Percentiles rank a stretch among this genome's conserved stretches.
Conservation (phyloP, 768 basidiomycete genomes). For the Pisolithus orientalis region DNA sequence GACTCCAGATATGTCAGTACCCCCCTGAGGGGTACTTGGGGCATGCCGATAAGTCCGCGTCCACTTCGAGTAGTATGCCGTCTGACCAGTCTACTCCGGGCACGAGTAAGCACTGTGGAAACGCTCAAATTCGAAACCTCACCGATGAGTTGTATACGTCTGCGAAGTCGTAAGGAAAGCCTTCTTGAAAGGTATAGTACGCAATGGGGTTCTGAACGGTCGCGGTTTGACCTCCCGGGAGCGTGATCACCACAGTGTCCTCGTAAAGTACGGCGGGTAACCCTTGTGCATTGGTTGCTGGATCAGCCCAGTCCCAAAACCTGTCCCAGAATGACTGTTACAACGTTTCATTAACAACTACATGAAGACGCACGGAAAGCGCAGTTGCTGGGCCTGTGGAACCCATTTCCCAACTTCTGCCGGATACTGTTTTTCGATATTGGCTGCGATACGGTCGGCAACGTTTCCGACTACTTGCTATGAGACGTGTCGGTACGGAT, state of each 20-base stretch:
- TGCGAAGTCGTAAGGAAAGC: conserved; percentile 15
- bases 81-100: conserved; percentile 2
- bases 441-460: conserved; percentile 16
- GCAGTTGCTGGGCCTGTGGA: conserved; percentile 15
- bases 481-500: background rate
- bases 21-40: conserved; percentile 6
- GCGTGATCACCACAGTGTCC: conserved; percentile 7
- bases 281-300: conserved; percentile 11
- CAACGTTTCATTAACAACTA: background rate
- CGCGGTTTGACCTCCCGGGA: conserved; percentile 1
- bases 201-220: conserved; percentile 15
- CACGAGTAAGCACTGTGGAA: background rate
- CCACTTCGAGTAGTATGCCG: conserved; percentile 18
- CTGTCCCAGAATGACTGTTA: conserved; percentile 6
- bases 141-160: conserved; percentile 5
- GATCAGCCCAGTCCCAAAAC: conserved; percentile 27
- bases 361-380: conserved; percentile 20
- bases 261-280: conserved; percentile 16
- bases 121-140: background rate
- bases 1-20: conserved; percentile 8
- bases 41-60: conserved; percentile 14
- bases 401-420: conserved; percentile 15
- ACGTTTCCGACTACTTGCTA: conserved; percentile 25
- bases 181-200: conserved; percentile 8
- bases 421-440: conserved; percentile 17